Percentiles rank a stretch among this genome's conserved stretches.
These are phyloP conservation scores for Sporothrix pallida DNA, from an alignment of 2,329 filamentous ascomycete species.

Conservation along the genomic window DNA sequence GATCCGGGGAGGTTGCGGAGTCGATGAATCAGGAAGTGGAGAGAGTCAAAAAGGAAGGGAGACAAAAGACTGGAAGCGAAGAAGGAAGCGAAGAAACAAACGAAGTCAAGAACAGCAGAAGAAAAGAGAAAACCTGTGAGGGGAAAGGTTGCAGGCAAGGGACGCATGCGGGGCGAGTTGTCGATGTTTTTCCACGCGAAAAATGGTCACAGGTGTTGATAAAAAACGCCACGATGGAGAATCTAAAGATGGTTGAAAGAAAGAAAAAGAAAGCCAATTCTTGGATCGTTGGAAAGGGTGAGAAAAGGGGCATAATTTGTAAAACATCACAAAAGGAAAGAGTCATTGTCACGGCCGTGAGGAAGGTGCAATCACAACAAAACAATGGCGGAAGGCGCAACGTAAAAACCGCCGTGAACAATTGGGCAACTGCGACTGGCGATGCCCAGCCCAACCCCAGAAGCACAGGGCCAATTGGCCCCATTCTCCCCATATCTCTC, in stretches of 20 bases:
- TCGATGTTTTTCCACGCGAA: not conserved
- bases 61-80: not conserved
- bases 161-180: not conserved
- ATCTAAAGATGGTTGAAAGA: not conserved
- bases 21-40: not conserved
- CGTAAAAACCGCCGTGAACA: not conserved
- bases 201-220: not conserved
- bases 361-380: not conserved
- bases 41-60: not conserved
- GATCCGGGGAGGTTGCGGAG: constrained; percentile 11
- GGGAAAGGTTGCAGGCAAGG: constrained; percentile 1
- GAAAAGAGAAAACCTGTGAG: not conserved
- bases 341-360: not conserved
- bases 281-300: not conserved
- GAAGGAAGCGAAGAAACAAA: no score
- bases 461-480: not conserved
- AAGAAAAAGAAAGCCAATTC: not conserved
- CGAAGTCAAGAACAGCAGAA: no score
- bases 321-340: not conserved
- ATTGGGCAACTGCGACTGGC: not conserved
- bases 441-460: constrained; percentile 3
- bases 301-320: not conserved
- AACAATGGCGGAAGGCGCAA: not conserved
- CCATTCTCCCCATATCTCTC: constrained; percentile 2
- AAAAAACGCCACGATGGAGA: not conserved